phyloP scores from a whole-genome alignment of 768 basidiomycete genomes.

The Hygrophoropsis aurantiaca region DNA sequence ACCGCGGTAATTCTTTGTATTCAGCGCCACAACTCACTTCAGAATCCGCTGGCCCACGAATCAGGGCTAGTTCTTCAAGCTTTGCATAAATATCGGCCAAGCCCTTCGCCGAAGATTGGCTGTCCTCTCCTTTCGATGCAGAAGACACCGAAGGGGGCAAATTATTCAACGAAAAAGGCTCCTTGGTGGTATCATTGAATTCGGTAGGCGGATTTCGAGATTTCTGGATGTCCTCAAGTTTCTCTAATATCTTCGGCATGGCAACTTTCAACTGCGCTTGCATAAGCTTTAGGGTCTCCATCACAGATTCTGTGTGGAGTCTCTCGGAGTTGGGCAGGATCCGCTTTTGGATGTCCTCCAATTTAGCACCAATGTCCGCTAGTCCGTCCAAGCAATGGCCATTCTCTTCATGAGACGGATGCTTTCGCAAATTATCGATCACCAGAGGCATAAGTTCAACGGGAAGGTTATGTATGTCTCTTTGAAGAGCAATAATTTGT shows the following conservation, averaged over 20 bases:
- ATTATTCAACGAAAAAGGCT: conserved; percentile 8
- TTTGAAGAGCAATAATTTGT: conserved; percentile 32
- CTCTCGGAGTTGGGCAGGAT: conserved; percentile 6
- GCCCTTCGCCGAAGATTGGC: conserved; percentile 9
- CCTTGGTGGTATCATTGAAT: neutral
- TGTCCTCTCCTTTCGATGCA: conserved; percentile 1
- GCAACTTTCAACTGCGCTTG: conserved; percentile 37
- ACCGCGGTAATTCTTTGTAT: neutral
- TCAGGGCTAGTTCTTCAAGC: conserved; percentile 35
- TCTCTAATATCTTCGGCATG: conserved; percentile 35
- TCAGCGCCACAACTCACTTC: neutral
- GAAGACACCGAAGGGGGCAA: conserved; percentile 13
- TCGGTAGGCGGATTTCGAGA: conserved; percentile 17
- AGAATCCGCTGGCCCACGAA: conserved; percentile 11
- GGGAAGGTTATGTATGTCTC: conserved; percentile 28
- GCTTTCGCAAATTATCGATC: neutral
- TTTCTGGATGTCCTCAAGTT: conserved; percentile 30
- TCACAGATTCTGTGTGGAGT: conserved; percentile 19
- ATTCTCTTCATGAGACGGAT: neutral
- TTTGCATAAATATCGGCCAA: conserved; percentile 33
- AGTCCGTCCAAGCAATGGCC: conserved; percentile 1
- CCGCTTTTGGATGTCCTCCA: conserved; percentile 20
- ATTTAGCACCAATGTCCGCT: conserved; percentile 8
- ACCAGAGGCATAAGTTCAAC: conserved; percentile 22
- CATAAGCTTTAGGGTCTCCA: conserved; percentile 39